Evolutionary conservation across 192 early-diverging fungal genomes (phyloP), one percentile per base, ranked within the genome.

Genomic region (Mortierella alpina): DNA sequence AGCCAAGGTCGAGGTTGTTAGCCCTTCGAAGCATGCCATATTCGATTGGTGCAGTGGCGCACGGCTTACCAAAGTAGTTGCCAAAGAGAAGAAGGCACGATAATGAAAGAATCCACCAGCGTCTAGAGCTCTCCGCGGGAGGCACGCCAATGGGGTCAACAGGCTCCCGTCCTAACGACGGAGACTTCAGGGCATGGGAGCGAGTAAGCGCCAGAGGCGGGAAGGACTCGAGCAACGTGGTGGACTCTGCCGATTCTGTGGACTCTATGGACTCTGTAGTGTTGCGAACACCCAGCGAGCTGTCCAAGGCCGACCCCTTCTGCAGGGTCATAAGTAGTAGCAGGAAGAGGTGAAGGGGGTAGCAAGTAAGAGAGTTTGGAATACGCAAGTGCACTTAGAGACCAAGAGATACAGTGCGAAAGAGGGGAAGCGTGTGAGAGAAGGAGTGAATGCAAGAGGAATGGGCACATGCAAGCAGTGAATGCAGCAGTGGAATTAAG

Each of bases 61-160:
- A 71, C 59, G n/a, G 46, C 39, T 57, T 77, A 77, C 84, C 76
- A 63, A 80, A 85, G 65, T 75, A 83, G 66, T 83, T 85, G 40
- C 84, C 84, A 80, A 85, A 85, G 47, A 85, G 68, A 14, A 85
- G 75, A 20, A 83, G 48, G 41, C 84, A 85, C 5, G 82, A 73
- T 12, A 85, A 49, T 5, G 64, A 62, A 7, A 85, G 76, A 15
- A 83, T 72, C 14, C 45, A 41, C 84, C 84, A 85, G 13, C 79
- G 75, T 9, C 63, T 68, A 5, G 23, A 42, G 1, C 5, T 13
- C 42, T 58, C 13, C 6, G 23, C 44, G 47, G 40, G 40, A n/a
- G 20, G 53, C 4, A 7, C 8, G 18, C 47, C 40, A 17, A 20
- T 42, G 4, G 69, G 51, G 6, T 17, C 55, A 22, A 40, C 14